Evolutionary conservation across 2,329 filamentous ascomycete species (phyloP).

Genomic region (Cordyceps fumosorosea): DNA sequence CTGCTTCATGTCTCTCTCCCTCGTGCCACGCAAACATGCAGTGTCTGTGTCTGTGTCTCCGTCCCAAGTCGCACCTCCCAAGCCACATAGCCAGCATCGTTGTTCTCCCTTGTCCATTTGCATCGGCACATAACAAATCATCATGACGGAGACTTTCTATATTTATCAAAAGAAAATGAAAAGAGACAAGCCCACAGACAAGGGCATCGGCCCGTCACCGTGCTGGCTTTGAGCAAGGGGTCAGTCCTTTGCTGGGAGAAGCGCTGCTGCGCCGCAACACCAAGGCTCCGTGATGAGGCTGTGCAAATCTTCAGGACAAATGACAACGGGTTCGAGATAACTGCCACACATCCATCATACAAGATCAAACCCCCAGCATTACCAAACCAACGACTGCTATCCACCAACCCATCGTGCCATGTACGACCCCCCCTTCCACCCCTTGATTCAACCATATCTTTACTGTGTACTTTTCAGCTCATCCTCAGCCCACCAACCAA

Average conservation of each 20-base stretch:
- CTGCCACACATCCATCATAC: not conserved
- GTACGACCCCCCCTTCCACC: no score
- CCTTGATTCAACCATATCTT: no score
- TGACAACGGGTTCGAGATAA: not conserved
- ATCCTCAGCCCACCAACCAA: no score
- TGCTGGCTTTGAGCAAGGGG: not conserved
- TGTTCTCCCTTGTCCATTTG: not conserved
- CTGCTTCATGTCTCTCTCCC: not conserved
- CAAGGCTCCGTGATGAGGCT: not conserved
- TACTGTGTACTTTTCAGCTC: no score
- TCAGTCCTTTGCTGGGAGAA: not conserved
- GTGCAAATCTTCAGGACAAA: not conserved
- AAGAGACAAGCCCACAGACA: not conserved
- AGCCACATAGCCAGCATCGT: not conserved
- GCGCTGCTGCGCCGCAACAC: constrained; percentile 1
- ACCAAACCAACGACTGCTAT: no score
- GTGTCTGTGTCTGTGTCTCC: not conserved
- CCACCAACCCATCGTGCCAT: no score
- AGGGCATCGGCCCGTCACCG: not conserved
- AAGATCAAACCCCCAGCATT: no score
- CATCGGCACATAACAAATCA: no score
- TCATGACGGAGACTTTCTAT: not conserved
- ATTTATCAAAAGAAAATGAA: not conserved
- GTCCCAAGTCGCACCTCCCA: not conserved
- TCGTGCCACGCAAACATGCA: constrained; percentile 6